Evolutionary conservation across 371 early-diverging fungal species (phyloP).

Genomic region (Coemansia sp.): DNA sequence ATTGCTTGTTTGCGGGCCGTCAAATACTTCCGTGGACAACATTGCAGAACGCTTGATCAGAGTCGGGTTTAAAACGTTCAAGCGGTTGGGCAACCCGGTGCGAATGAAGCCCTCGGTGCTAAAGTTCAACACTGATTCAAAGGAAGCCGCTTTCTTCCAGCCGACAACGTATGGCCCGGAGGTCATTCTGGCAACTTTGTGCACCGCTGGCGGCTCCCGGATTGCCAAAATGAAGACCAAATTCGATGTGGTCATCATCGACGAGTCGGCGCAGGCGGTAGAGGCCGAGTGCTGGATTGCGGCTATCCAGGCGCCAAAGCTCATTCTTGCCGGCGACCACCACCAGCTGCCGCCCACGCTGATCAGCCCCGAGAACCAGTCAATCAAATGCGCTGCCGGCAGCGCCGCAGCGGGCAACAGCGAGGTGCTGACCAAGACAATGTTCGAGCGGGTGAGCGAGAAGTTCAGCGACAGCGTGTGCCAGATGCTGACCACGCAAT

Average conservation of each 20-base stretch:
- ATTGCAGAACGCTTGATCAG: conserved; percentile 71
- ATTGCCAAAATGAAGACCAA: conserved; percentile 8
- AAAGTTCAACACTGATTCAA: conserved; percentile 13
- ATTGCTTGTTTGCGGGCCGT: conserved; percentile 91
- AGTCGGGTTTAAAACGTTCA: conserved; percentile 54
- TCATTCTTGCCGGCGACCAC: conserved; percentile 95
- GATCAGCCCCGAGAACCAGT: conserved; percentile 8
- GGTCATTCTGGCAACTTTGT: conserved; percentile 58
- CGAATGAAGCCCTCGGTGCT: conserved; percentile 62
- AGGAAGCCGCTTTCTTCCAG: conserved; percentile 66
- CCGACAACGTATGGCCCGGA: background rate
- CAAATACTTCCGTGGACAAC: conserved; percentile 91
- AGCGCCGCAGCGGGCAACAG: background rate
- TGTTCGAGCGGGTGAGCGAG: conserved; percentile 73
- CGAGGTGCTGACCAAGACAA: conserved; percentile 53
- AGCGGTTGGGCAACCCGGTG: conserved; percentile 85
- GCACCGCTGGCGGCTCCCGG: conserved; percentile 31
- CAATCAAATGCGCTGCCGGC: background rate
- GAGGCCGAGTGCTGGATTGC: conserved; percentile 94
- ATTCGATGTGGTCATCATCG: conserved; percentile 93
- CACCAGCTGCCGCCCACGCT: conserved; percentile 64
- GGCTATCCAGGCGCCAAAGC: conserved; percentile 68
- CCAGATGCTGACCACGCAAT: conserved; percentile 76
- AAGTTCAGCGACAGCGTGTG: conserved; percentile 63
- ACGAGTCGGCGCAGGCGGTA: conserved; percentile 90